Evolutionary conservation across 179 eudicot species (phyloP), one percentile per base, ranked within the genome.

Genomic region (Camellia oleifera): DNA sequence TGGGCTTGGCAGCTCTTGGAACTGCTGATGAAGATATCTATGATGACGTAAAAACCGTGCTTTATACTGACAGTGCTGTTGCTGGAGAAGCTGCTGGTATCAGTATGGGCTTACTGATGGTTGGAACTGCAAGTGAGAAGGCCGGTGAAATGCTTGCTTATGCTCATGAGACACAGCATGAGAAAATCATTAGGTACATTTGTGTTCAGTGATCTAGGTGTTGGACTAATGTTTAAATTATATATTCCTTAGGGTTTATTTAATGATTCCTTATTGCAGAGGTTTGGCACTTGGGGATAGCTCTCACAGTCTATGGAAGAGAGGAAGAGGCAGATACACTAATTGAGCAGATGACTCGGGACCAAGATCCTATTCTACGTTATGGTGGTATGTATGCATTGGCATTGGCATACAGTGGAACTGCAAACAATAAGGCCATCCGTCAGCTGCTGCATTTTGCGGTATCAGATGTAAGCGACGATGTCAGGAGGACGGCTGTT

Each of bases 71-170:
- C 80, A 91, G 96, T 87, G 99, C 99, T 77, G 99, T 96, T 79
- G 99, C 99, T 74, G 99, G 99, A 83, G 99, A 95, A 91, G 99
- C 98, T 80, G 99, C 98, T 78, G 98, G 98, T 72, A 92, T 95
- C 48, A 85, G 94, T 81, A 90, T 96, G 97, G 99, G 99, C 73
- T 88, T 94, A 56, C 90, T 96, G 58, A 92, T 96, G 99, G 99
- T 94, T 76, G 98, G 98, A 52, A 94, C 97, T 71, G 97, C 94
- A 69, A 94, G 92, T 87, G 97, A 96, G 85, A 96, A 96, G 88
- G 99, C 98, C 67, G 77, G 86, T 18, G 99, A 96, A 84, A 96
- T 96, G 99, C 97, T 96, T 86, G 88, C 91, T 81, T 96, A 96
- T 86, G 96, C 99, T 46, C 99, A 96, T 77, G 99, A 96, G 81